Evolutionary conservation across 768 basidiomycete species (phyloP).

Genomic region (Lentinus tigrinus): DNA sequence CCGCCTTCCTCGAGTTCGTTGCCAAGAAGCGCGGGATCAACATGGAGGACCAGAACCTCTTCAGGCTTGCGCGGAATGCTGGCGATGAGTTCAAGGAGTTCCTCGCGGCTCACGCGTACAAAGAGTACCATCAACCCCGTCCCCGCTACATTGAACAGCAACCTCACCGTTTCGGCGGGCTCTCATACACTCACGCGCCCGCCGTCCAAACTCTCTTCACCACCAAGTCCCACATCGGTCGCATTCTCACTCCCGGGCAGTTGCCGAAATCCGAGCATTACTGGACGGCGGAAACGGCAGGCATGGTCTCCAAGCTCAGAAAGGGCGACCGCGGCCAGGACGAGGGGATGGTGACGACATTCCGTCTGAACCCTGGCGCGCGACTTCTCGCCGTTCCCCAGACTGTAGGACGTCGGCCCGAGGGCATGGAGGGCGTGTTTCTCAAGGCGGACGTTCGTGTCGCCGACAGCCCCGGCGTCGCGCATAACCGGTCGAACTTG

Average conservation of each 20-base stretch:
- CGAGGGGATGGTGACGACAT: constrained; percentile 29
- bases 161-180: constrained; percentile 63
- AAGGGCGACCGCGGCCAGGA: constrained; percentile 9
- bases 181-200: constrained; percentile 58
- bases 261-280: not conserved
- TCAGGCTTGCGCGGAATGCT: constrained; percentile 6
- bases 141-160: constrained; percentile 53
- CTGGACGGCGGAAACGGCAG: constrained; percentile 44
- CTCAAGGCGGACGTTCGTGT: constrained; percentile 34
- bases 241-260: constrained; percentile 37
- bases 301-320: constrained; percentile 34
- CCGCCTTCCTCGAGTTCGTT: constrained; percentile 52
- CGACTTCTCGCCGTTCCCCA: constrained; percentile 38
- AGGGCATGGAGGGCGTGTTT: constrained; percentile 38
- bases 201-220: constrained; percentile 52
- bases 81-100: constrained; percentile 32
- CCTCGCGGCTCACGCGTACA: constrained; percentile 34
- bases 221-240: constrained; percentile 55
- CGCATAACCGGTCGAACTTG: constrained; percentile 37
- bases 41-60: constrained; percentile 1
- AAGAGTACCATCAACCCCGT: constrained; percentile 21
- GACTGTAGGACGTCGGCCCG: constrained; percentile 42
- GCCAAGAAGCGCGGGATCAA: constrained; percentile 21
- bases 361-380: constrained; percentile 29
- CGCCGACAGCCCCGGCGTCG: constrained; percentile 9